phyloP scores from a whole-genome alignment of 768 basidiomycete genomes.

The Lenzites betulinus region DNA sequence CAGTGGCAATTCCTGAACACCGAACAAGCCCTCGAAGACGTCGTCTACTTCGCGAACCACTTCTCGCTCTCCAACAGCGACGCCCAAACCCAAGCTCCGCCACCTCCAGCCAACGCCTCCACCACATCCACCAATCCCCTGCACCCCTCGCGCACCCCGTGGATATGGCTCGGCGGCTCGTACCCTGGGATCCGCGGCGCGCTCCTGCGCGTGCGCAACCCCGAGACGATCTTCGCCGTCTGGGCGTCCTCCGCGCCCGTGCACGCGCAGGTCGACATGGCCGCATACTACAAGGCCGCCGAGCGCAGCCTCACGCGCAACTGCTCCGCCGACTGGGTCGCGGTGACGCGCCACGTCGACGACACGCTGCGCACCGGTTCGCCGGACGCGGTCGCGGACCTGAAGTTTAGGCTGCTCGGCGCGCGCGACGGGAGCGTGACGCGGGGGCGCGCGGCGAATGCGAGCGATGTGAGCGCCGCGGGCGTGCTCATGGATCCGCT shows the following conservation, averaged over 20 bases:
- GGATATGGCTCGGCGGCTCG: constrained; percentile 52
- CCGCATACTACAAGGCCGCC: constrained; percentile 51
- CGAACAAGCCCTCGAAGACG: constrained; percentile 52
- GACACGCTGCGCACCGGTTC: constrained; percentile 32
- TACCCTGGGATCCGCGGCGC: constrained; percentile 51
- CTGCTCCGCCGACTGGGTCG: constrained; percentile 55
- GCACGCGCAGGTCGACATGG: constrained; percentile 52
- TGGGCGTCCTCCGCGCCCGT: constrained; percentile 56
- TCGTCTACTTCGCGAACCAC: constrained; percentile 49
- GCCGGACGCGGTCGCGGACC: constrained; percentile 31
- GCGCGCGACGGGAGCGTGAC: constrained; percentile 39
- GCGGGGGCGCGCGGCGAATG: constrained; percentile 34
- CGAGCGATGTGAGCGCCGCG: constrained; percentile 43
- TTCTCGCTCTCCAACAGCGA: constrained; percentile 28
- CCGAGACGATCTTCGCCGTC: constrained; percentile 45
- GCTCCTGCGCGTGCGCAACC: constrained; percentile 48
- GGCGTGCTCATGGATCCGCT: constrained; percentile 51
- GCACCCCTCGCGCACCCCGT: constrained; percentile 46
- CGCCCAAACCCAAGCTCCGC: too few species aligned
- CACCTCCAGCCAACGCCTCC: background rate
- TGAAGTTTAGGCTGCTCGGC: constrained; percentile 46
- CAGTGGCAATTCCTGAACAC: constrained; percentile 52
- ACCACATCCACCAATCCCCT: constrained; percentile 28
- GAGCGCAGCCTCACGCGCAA: constrained; percentile 51
- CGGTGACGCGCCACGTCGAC: constrained; percentile 40